Base-by-base conservation (phyloP, 2,329 filamentous ascomycete genomes). In the Stemphylium beticola region DNA sequence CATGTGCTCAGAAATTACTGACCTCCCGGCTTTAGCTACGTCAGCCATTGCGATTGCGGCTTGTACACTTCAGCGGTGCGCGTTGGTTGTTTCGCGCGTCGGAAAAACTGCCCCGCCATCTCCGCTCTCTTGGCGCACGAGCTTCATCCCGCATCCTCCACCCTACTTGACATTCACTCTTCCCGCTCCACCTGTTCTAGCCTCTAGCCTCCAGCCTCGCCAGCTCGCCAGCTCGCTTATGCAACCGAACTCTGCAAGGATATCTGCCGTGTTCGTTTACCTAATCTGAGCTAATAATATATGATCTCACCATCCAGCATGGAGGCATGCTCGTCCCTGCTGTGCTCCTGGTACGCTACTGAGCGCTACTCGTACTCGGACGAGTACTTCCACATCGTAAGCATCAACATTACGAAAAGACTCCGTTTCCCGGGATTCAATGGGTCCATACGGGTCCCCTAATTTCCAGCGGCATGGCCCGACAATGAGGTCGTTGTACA, bases 31-130 rank as follows among this genome's bases (percentile, higher is more conserved):
- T 57, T 69, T 68, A 29, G 60, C 53, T 49, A 61, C 40, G 49
- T 65, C 62, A 37, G 72, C 69, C 72, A 74, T 74, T 37, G 49
- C 53, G 46, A 55, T 40, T 49, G n/a, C 22, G 32, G 32, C 17
- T 42, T 40, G 48, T 51, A 55, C 24, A 29, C 32, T 49, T 32
- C 31, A 29, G 38, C 32, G 17, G 18, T 40, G 45, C 51, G 60
- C 51, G 52, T 34, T 55, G 47, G 37, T 54, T 49, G 55, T 58
- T 66, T 69, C 67, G 67, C 62, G 32, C 45, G 42, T 62, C 60
- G 60, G 57, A 59, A 49, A 42, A 40, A 41, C 18, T 58, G 53
- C 58, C 60, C 55, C 62, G 46, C 60, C 39, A 43, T 52, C 46
- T 56, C 58, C 58, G 48, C 49, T 33, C 24, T 48, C 51, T 54